Conservation (phyloP, 495 filamentous ascomycete genomes). For the Hypoxylon crocopeplum region DNA sequence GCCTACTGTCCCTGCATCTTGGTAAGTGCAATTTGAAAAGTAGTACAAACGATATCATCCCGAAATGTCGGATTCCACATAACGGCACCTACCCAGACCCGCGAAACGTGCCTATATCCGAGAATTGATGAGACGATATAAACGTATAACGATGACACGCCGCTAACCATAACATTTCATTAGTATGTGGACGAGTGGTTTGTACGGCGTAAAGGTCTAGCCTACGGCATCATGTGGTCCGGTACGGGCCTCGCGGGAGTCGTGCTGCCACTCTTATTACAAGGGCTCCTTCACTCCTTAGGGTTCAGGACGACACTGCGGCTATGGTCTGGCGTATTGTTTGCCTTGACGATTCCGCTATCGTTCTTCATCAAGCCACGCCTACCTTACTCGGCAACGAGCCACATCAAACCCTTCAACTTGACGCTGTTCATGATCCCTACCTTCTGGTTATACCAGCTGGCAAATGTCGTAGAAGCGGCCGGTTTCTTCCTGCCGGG, state of each 20-base stretch:
- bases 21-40: conserved; percentile 15
- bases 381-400: conserved; percentile 52
- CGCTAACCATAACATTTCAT: conserved; percentile 17
- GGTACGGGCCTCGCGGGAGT: conserved; percentile 53
- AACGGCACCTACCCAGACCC: neutral
- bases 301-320: conserved; percentile 60
- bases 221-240: conserved; percentile 60
- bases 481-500: conserved; percentile 69
- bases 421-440: conserved; percentile 53
- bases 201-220: conserved; percentile 54
- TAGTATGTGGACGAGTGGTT: conserved; percentile 60
- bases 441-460: conserved; percentile 57
- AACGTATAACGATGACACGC: neutral
- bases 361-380: conserved; percentile 63
- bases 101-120: neutral
- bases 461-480: conserved; percentile 62
- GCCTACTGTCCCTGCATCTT: conserved; percentile 52
- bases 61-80: neutral
- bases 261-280: conserved; percentile 52
- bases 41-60: neutral
- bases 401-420: conserved; percentile 46
- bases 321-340: conserved; percentile 53
- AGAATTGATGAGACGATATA: neutral
- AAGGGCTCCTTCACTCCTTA: conserved; percentile 50
- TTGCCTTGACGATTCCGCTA: conserved; percentile 56